phyloP scores from a whole-genome alignment of 192 early-diverging fungal species.

The Umbelopsis ramanniana region DNA sequence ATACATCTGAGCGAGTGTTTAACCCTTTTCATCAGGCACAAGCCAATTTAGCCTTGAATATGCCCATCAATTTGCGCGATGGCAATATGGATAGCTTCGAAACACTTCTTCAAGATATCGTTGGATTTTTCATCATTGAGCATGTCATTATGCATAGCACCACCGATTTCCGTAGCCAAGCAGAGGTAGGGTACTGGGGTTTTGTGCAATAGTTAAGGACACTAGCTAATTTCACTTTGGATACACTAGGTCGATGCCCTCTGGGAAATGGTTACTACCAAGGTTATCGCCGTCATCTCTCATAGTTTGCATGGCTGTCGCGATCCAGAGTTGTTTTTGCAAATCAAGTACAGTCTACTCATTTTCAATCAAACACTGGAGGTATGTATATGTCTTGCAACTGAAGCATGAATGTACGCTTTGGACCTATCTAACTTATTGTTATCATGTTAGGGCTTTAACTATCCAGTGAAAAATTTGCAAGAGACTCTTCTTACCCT shows the following conservation, averaged over 20 bases:
- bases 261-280: slow-evolving; percentile 84
- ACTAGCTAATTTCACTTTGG: slow-evolving; percentile 32
- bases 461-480: slow-evolving; percentile 71
- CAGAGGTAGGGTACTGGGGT: slow-evolving; percentile 40
- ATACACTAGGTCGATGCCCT: slow-evolving; percentile 69
- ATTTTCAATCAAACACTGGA: slow-evolving; percentile 94
- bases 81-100: slow-evolving; percentile 71
- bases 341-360: slow-evolving; percentile 77
- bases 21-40: slow-evolving; percentile 62
- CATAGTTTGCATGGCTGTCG: slow-evolving; percentile 80
- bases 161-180: slow-evolving; percentile 84
- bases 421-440: not conserved
- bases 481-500: slow-evolving; percentile 75
- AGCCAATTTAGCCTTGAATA: slow-evolving; percentile 81
- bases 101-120: slow-evolving; percentile 83
- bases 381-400: slow-evolving; percentile 44
- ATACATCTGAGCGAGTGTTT: not conserved
- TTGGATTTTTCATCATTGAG: slow-evolving; percentile 97
- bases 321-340: slow-evolving; percentile 78
- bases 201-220: not conserved
- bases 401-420: not conserved
- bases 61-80: slow-evolving; percentile 70
- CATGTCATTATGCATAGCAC: slow-evolving; percentile 86
- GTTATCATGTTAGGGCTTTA: slow-evolving; percentile 59
- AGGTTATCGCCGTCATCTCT: slow-evolving; percentile 79